Evolutionary conservation across 371 early-diverging fungal species (phyloP).

Genomic region (Lichtheimia ramosa): DNA sequence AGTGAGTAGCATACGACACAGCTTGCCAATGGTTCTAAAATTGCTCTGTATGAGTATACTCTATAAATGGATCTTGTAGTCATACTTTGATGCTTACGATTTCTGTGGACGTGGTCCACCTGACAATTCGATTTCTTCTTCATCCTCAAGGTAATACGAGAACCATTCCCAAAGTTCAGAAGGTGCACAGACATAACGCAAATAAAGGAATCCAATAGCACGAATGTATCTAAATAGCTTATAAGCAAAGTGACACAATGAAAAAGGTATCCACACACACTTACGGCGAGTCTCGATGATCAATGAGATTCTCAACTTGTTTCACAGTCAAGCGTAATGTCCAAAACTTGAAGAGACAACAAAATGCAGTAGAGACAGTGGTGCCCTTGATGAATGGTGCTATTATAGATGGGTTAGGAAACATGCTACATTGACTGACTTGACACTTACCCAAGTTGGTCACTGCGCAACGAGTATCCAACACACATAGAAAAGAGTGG

Average conservation of each 20-base stretch:
- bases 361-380: constrained; percentile 82
- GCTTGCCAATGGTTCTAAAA: constrained; percentile 70
- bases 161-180: constrained; percentile 85
- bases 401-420: constrained; percentile 15
- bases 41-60: not conserved
- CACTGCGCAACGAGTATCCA: constrained; percentile 4
- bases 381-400: constrained; percentile 86
- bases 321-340: constrained; percentile 75
- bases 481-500: constrained; percentile 11
- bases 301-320: constrained; percentile 77
- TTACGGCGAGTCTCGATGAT: constrained; percentile 80
- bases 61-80: not conserved
- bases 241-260: not conserved
- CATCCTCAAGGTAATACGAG: constrained; percentile 77
- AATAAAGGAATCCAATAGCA: constrained; percentile 81
- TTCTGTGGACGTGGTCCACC: constrained; percentile 64
- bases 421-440: not conserved
- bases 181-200: constrained; percentile 85
- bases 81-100: constrained; percentile 47
- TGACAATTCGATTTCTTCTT: constrained; percentile 68
- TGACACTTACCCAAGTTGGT: constrained; percentile 6
- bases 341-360: constrained; percentile 86
- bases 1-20: constrained; percentile 66
- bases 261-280: constrained; percentile 9
- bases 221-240: constrained; percentile 64